Evolutionary conservation across 495 filamentous ascomycete species (phyloP).

Genomic region (Lasiosphaeria miniovina): DNA sequence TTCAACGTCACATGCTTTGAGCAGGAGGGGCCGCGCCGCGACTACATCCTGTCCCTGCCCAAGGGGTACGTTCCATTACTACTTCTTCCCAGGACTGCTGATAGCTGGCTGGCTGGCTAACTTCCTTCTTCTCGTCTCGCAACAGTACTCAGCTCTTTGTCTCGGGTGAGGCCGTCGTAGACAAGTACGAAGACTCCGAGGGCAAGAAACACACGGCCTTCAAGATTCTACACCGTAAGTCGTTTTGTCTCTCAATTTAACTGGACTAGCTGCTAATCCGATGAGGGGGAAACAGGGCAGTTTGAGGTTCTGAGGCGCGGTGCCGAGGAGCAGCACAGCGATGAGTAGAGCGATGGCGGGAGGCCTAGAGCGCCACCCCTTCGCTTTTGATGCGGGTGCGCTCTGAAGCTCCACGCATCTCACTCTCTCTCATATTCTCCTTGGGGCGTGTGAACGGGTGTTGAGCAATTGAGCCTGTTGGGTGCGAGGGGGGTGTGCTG

Average conservation of each 20-base stretch:
- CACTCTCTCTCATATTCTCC: too few species aligned
- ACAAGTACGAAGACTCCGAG: conserved; percentile 58
- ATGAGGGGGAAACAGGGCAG: too few species aligned
- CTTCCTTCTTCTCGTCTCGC: not conserved
- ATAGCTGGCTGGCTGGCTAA: not conserved
- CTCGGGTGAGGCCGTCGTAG: conserved; percentile 68
- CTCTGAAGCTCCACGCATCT: too few species aligned
- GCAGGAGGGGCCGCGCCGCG: conserved; percentile 56
- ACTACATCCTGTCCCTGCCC: conserved; percentile 60
- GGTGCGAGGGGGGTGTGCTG: too few species aligned
- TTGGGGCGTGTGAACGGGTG: too few species aligned
- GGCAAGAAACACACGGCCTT: conserved; percentile 55
- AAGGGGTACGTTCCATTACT: conserved; percentile 67
- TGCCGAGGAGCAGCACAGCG: too few species aligned
- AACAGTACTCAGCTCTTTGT: conserved; percentile 64
- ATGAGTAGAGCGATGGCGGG: too few species aligned
- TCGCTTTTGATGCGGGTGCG: too few species aligned
- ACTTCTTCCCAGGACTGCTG: not conserved
- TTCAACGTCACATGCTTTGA: conserved; percentile 68
- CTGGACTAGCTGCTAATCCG: conserved; percentile 12
- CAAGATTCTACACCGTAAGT: conserved; percentile 73
- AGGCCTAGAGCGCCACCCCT: too few species aligned
- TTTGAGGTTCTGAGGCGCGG: too few species aligned
- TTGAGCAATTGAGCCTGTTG: too few species aligned
- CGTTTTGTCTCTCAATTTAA: not conserved